Percentiles rank a stretch among this genome's conserved stretches.
These are phyloP conservation scores for Entomortierella lignicola DNA, from an alignment of 192 early-diverging fungal genomes.

Conservation along the genomic window DNA sequence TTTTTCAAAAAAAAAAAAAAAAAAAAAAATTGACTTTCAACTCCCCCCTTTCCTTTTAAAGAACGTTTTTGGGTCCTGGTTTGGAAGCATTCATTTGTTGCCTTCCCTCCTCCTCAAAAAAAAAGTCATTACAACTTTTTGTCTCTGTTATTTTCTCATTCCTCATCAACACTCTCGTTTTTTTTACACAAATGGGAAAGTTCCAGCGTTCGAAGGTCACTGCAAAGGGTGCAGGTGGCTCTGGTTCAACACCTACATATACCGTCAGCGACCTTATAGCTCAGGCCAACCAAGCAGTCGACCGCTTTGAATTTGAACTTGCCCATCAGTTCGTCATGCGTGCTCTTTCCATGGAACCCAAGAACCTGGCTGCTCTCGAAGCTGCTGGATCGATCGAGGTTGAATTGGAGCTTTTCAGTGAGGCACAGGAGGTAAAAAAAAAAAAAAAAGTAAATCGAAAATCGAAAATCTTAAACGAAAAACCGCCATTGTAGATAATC, in stretches of 20 bases:
- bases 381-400: slow-evolving; percentile 80
- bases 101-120: not conserved
- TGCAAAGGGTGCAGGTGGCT: slow-evolving; percentile 12
- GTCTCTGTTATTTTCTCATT: not conserved
- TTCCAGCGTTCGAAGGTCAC: slow-evolving; percentile 45
- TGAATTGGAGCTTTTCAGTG: slow-evolving; percentile 75
- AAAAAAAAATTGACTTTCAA: slow-evolving; percentile 1
- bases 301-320: slow-evolving; percentile 79
- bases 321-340: slow-evolving; percentile 77
- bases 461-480: not conserved
- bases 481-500: slow-evolving; percentile 2
- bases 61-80: not conserved
- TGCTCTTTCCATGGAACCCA: slow-evolving; percentile 71
- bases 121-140: not conserved
- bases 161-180: slow-evolving; percentile 1
- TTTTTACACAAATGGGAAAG: slow-evolving; percentile 36
- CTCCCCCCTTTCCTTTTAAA: not conserved
- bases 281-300: slow-evolving; percentile 74
- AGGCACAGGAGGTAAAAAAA: slow-evolving; percentile 66
- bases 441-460: not conserved
- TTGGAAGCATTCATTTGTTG: not conserved
- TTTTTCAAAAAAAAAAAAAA: not conserved
- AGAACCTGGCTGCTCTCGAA: slow-evolving; percentile 71
- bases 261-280: slow-evolving; percentile 70
- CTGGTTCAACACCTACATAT: slow-evolving; percentile 46